These are phyloP conservation scores for Phytopythium vexans DNA, from an alignment of 352 stramenopile genomes.

Conservation along the genomic window DNA sequence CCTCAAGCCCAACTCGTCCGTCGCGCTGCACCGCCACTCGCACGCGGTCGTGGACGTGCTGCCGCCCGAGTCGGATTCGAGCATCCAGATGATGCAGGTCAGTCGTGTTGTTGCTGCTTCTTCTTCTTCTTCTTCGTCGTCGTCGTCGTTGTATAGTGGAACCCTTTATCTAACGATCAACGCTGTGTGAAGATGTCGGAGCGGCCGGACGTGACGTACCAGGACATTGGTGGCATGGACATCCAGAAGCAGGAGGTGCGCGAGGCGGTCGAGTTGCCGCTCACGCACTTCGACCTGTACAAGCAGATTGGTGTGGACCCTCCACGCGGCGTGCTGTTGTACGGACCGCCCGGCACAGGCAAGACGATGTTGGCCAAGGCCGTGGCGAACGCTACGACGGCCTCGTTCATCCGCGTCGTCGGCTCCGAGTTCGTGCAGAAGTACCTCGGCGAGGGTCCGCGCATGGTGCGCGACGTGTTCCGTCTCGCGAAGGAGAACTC, in stretches of 20 bases:
- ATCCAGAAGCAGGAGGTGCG: constrained; percentile 99
- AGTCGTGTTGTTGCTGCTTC: not conserved
- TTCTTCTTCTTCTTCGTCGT: not conserved
- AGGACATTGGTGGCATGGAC: constrained; percentile 99
- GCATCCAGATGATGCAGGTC: constrained; percentile 96
- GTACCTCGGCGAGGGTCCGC: constrained; percentile 98
- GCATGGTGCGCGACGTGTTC: constrained; percentile 99
- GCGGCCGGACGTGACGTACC: constrained; percentile 94
- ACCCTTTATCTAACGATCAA: not conserved
- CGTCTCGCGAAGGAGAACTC: constrained; percentile 98
- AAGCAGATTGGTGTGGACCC: constrained; percentile 99
- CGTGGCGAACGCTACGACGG: constrained; percentile 98
- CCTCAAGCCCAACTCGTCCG: constrained; percentile 98
- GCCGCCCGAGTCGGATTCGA: constrained; percentile 98
- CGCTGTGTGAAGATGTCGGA: constrained; percentile 88
- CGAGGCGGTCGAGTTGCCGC: constrained; percentile 98
- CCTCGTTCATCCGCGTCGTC: constrained; percentile 97
- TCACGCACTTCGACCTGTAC: constrained; percentile 99
- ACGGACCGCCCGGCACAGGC: constrained; percentile 93
- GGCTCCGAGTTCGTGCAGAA: constrained; percentile 99
- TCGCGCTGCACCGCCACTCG: constrained; percentile 97
- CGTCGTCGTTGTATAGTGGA: no score
- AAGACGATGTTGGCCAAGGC: constrained; percentile 99
- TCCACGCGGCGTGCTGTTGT: constrained; percentile 97
- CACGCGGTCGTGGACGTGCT: constrained; percentile 99